These are phyloP conservation scores for Geum urbanum DNA, from an alignment of 306 rosid species.

Conservation along the genomic window DNA sequence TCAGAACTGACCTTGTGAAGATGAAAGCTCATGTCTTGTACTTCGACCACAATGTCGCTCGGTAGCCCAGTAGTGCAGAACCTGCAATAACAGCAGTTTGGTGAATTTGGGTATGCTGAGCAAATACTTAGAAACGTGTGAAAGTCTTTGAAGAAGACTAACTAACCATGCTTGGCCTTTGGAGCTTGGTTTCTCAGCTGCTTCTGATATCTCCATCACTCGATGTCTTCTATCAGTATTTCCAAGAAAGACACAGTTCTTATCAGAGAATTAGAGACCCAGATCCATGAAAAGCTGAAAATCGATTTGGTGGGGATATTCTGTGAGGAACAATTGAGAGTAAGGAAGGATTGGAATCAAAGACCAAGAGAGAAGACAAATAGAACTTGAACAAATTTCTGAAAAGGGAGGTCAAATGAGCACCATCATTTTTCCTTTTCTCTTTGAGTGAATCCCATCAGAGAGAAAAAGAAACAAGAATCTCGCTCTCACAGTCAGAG, in stretches of 20 bases:
- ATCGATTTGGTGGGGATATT: constrained; percentile 42
- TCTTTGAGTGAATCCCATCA: constrained; percentile 40
- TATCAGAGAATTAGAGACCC: constrained; percentile 21
- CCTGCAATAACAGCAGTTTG: constrained; percentile 36
- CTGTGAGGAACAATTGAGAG: constrained; percentile 24
- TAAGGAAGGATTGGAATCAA: constrained; percentile 51
- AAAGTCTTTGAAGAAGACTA: not conserved
- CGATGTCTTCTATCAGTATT: not conserved
- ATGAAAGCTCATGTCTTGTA: constrained; percentile 84
- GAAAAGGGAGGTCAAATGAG: constrained; percentile 42
- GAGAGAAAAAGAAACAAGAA: constrained; percentile 7
- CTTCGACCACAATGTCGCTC: constrained; percentile 88
- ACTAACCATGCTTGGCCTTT: constrained; percentile 95
- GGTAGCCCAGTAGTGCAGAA: constrained; percentile 96
- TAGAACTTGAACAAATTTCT: constrained; percentile 56
- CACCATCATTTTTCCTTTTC: constrained; percentile 17
- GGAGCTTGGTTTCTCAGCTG: constrained; percentile 52
- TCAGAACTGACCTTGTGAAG: constrained; percentile 70
- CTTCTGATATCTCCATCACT: constrained; percentile 47
- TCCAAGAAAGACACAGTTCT: not conserved
- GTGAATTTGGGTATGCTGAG: not conserved
- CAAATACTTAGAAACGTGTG: not conserved
- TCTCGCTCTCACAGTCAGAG: not conserved
- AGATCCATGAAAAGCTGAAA: constrained; percentile 30
- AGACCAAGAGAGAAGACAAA: constrained; percentile 71